Evolutionary conservation across 768 basidiomycete species (phyloP).

Genomic region (Lactifluus subvellereus): DNA sequence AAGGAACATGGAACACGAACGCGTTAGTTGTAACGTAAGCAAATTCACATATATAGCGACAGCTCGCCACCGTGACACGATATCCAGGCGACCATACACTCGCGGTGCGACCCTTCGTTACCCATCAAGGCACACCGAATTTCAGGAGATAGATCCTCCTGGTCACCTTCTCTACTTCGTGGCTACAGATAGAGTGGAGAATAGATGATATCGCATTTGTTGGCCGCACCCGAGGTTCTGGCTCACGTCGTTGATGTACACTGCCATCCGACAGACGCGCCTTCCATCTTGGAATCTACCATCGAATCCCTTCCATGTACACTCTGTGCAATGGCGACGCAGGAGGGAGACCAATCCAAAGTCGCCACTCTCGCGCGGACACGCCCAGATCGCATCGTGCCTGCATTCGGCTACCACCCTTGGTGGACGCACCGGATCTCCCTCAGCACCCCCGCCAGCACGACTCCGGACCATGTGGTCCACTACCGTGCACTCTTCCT

Average conservation of each 20-base stretch:
- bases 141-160: not conserved
- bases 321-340: conserved; percentile 80
- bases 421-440: conserved; percentile 87
- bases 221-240: conserved; percentile 41
- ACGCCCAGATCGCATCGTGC: conserved; percentile 65
- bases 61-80: too few relatives aligned
- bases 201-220: not conserved
- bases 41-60: not conserved
- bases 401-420: conserved; percentile 92
- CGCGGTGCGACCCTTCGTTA: not conserved
- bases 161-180: not conserved
- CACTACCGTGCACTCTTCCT: conserved; percentile 78
- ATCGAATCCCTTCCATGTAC: conserved; percentile 57
- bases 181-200: not conserved
- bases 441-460: conserved; percentile 29
- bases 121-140: not conserved
- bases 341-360: conserved; percentile 57
- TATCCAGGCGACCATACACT: not conserved
- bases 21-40: not conserved
- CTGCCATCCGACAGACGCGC: conserved; percentile 83
- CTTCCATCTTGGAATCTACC: conserved; percentile 38
- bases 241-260: conserved; percentile 80
- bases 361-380: conserved; percentile 59
- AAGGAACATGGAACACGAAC: conserved; percentile 3
- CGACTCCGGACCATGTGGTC: conserved; percentile 40